These are phyloP conservation scores for Rhizoclosmatium sp. DNA, from an alignment of 192 early-diverging fungal genomes.

Conservation along the genomic window DNA sequence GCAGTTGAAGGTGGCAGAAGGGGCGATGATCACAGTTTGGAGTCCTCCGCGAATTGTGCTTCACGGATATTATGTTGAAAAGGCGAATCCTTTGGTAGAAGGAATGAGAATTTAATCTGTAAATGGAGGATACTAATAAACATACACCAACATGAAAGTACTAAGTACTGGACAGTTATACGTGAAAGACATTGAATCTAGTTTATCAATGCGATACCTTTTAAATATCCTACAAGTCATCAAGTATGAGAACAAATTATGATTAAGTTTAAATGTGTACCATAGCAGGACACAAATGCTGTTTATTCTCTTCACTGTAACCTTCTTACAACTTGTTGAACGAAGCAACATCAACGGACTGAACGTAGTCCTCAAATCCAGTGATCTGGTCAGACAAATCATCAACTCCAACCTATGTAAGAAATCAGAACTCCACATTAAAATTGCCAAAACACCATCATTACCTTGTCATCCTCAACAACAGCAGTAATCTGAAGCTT, in stretches of 20 bases:
- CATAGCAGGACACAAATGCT: too few species aligned
- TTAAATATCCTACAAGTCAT: too few species aligned
- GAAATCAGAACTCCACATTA: neutral
- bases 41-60: neutral
- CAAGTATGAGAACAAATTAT: too few species aligned
- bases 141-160: too few species aligned
- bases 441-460: slow-evolving; percentile 46
- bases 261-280: too few species aligned
- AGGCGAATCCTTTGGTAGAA: neutral
- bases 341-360: slow-evolving; percentile 11
- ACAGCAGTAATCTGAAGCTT: slow-evolving; percentile 94
- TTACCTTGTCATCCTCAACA: slow-evolving; percentile 93
- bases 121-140: too few species aligned
- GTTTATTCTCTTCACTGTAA: neutral
- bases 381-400: slow-evolving; percentile 1
- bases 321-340: slow-evolving; percentile 18
- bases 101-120: neutral
- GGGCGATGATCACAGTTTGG: neutral
- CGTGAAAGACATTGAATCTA: too few species aligned
- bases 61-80: neutral
- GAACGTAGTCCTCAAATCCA: slow-evolving; percentile 7
- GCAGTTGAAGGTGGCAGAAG: slow-evolving; percentile 9
- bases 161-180: too few species aligned
- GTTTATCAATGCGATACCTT: too few species aligned
- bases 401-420: neutral